These are phyloP conservation scores for Pythium vanterpoolii DNA, from an alignment of 352 stramenopile genomes.

Conservation along the genomic window DNA sequence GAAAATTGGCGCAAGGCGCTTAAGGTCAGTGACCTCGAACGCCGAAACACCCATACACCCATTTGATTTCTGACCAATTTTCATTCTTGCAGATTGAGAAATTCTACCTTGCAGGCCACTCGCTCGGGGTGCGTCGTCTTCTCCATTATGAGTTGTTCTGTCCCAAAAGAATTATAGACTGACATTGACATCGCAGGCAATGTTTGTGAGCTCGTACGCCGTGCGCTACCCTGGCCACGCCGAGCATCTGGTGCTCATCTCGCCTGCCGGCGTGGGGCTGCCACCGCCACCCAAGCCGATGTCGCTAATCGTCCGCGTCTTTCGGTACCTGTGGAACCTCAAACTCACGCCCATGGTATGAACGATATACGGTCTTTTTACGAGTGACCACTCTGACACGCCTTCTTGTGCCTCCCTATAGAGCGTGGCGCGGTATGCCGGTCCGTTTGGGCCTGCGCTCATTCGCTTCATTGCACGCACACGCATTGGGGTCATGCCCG, in stretches of 20 bases:
- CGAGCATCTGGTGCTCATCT: conserved; percentile 59
- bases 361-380: not conserved
- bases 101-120: conserved; percentile 60
- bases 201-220: conserved; percentile 56
- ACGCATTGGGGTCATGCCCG: conserved; percentile 52
- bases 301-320: conserved; percentile 35
- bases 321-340: conserved; percentile 49
- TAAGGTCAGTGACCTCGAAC: conserved; percentile 23
- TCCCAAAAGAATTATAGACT: not conserved
- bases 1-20: conserved; percentile 62
- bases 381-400: not conserved
- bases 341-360: conserved; percentile 54
- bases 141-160: not conserved
- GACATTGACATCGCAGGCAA: conserved; percentile 27
- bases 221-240: conserved; percentile 40
- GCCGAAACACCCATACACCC: not conserved
- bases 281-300: conserved; percentile 31
- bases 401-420: conserved; percentile 3
- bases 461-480: conserved; percentile 41
- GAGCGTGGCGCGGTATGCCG: conserved; percentile 47
- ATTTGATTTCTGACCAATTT: not conserved
- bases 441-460: conserved; percentile 48
- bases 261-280: conserved; percentile 49
- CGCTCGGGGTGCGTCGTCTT: conserved; percentile 40
- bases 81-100: conserved; percentile 36